Percentiles rank a stretch among this genome's conserved stretches.
These are phyloP conservation scores for Krasilnikovozyma curviuscula DNA, from an alignment of 768 basidiomycete genomes.

Conservation along the genomic window DNA sequence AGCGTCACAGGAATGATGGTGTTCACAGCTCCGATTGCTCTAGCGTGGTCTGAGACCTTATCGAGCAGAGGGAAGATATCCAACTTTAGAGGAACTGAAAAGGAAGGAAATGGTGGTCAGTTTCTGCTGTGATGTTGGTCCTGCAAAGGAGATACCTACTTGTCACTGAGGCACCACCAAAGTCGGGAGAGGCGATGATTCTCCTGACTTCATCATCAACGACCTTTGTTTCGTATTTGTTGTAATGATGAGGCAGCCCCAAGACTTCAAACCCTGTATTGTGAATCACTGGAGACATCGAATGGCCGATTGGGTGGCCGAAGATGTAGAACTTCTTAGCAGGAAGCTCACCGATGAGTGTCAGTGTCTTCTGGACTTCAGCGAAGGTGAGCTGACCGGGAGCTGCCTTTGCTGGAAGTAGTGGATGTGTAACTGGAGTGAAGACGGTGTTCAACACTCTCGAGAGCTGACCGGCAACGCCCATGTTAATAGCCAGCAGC, in stretches of 20 bases:
- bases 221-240: constrained; percentile 48
- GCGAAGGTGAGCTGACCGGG: constrained; percentile 82
- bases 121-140: too few species aligned
- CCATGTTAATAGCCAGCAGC: constrained; percentile 89
- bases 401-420: constrained; percentile 67
- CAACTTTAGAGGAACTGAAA: constrained; percentile 85
- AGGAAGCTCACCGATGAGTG: constrained; percentile 62
- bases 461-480: constrained; percentile 65
- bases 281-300: constrained; percentile 82
- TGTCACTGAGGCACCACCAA: constrained; percentile 91
- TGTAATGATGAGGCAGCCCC: constrained; percentile 67
- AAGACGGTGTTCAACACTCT: constrained; percentile 68
- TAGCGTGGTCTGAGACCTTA: constrained; percentile 55
- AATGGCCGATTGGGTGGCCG: constrained; percentile 69
- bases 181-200: constrained; percentile 44
- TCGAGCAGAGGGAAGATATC: constrained; percentile 72
- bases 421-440: constrained; percentile 75
- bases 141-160: too few species aligned
- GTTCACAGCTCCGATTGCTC: constrained; percentile 83
- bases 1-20: constrained; percentile 48
- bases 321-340: constrained; percentile 62
- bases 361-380: constrained; percentile 62
- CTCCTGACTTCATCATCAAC: constrained; percentile 48
- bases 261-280: constrained; percentile 66
- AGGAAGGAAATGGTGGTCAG: too few species aligned